These are phyloP conservation scores for Datura wrightii DNA, from an alignment of 257 asterid species.

Conservation along the genomic window DNA sequence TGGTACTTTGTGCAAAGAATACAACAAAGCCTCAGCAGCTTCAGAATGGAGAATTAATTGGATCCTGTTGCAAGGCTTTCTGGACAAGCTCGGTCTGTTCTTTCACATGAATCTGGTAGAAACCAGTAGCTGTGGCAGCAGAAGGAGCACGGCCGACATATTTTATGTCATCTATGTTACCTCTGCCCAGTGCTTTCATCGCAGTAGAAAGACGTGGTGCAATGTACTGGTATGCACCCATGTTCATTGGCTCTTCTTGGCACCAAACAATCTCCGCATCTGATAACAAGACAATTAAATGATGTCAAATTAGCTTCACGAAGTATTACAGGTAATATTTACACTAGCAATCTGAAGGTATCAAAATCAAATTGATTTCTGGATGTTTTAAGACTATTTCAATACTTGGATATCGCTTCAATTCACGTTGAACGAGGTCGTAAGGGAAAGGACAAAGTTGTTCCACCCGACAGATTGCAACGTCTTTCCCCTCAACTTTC, in stretches of 20 bases:
- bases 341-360: background rate
- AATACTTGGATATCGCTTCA: slow-evolving; percentile 90
- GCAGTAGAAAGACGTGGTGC: slow-evolving; percentile 81
- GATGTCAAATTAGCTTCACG: background rate
- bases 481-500: slow-evolving; percentile 65
- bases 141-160: slow-evolving; percentile 87
- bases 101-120: slow-evolving; percentile 64
- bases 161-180: slow-evolving; percentile 75
- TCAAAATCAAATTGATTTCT: background rate
- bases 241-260: slow-evolving; percentile 97
- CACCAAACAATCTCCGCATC: slow-evolving; percentile 97
- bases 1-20: slow-evolving; percentile 23
- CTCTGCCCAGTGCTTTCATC: slow-evolving; percentile 72
- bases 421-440: slow-evolving; percentile 87
- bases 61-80: slow-evolving; percentile 75
- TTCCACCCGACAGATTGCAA: slow-evolving; percentile 93
- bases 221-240: slow-evolving; percentile 85
- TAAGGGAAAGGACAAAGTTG: slow-evolving; percentile 97
- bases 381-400: background rate
- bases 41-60: slow-evolving; percentile 43
- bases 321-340: background rate
- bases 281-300: slow-evolving; percentile 44
- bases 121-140: slow-evolving; percentile 97
- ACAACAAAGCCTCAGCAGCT: background rate
- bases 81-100: slow-evolving; percentile 75